phyloP scores from a whole-genome alignment of 2,329 filamentous ascomycete genomes.

The Botrytis cinerea region DNA sequence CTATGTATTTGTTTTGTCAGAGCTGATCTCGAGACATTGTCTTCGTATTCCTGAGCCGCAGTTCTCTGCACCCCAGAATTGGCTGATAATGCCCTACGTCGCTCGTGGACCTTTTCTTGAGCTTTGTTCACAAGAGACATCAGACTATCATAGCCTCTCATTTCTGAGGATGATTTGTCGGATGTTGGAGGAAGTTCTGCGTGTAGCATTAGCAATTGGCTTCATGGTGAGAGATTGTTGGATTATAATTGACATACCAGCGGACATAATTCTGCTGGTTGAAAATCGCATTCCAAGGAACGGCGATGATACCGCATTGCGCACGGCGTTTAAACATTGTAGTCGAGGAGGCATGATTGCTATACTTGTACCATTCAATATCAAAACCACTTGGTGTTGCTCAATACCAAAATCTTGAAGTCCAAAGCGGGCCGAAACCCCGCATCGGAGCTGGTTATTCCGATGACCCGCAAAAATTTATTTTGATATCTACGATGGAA shows the following conservation, averaged over 20 bases:
- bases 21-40: conserved; percentile 41
- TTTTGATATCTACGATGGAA: neutral
- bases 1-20: conserved; percentile 67
- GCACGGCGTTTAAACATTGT: conserved; percentile 38
- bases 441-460: conserved; percentile 15
- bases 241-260: conserved; percentile 31
- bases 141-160: neutral
- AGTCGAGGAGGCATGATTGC: conserved; percentile 37
- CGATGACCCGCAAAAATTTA: conserved; percentile 15
- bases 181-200: neutral
- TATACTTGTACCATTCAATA: conserved; percentile 7
- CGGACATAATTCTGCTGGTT: conserved; percentile 31
- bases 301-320: conserved; percentile 25
- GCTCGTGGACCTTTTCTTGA: neutral
- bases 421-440: conserved; percentile 1
- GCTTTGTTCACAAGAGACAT: neutral
- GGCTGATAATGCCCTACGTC: neutral
- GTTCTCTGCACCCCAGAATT: neutral
- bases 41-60: conserved; percentile 23
- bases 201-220: neutral
- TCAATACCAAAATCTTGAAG: conserved; percentile 17
- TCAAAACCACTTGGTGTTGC: conserved; percentile 19
- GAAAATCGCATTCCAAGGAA: conserved; percentile 35
- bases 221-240: neutral
- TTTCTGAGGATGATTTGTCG: neutral